Percentiles rank a stretch among this genome's conserved stretches.
phyloP scores from a whole-genome alignment of 2,329 filamentous ascomycete species.

The Xylaria sp. region DNA sequence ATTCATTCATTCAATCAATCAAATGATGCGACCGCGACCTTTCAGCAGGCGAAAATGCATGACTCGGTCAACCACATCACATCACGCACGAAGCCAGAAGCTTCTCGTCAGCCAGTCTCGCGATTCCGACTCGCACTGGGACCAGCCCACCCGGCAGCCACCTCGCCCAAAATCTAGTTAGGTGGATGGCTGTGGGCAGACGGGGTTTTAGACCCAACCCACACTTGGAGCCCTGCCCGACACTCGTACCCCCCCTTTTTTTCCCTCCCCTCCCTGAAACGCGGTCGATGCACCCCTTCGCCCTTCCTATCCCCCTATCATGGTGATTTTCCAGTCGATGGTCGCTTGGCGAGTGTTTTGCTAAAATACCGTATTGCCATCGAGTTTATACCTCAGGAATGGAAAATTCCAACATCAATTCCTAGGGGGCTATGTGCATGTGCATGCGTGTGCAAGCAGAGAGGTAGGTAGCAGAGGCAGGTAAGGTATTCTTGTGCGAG shows the following conservation, averaged over 20 bases:
- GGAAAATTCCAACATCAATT: background rate
- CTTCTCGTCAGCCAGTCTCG: constrained; percentile 21
- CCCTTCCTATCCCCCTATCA: constrained; percentile 26
- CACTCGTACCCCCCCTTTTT: constrained; percentile 27
- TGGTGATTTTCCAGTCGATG: constrained; percentile 26
- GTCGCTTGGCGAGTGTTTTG: constrained; percentile 13
- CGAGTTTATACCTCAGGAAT: background rate
- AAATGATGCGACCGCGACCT: background rate
- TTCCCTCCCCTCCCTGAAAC: constrained; percentile 37
- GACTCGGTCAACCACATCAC: constrained; percentile 34
- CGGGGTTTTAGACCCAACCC: constrained; percentile 34
- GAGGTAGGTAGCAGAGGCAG: too few relatives aligned
- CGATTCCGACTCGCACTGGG: constrained; percentile 28
- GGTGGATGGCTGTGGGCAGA: constrained; percentile 29
- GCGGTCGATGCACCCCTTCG: constrained; percentile 23
- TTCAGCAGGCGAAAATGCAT: constrained; percentile 22
- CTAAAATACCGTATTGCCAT: background rate
- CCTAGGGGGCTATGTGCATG: too few relatives aligned
- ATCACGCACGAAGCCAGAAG: constrained; percentile 16
- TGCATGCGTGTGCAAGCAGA: too few relatives aligned
- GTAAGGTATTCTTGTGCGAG: background rate
- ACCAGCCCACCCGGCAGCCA: constrained; percentile 19
- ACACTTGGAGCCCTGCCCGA: constrained; percentile 23
- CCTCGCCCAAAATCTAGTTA: constrained; percentile 15
- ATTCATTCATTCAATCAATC: background rate